Conservation (phyloP, 2,329 filamentous ascomycete species). For the Hypoxylon sp. region DNA sequence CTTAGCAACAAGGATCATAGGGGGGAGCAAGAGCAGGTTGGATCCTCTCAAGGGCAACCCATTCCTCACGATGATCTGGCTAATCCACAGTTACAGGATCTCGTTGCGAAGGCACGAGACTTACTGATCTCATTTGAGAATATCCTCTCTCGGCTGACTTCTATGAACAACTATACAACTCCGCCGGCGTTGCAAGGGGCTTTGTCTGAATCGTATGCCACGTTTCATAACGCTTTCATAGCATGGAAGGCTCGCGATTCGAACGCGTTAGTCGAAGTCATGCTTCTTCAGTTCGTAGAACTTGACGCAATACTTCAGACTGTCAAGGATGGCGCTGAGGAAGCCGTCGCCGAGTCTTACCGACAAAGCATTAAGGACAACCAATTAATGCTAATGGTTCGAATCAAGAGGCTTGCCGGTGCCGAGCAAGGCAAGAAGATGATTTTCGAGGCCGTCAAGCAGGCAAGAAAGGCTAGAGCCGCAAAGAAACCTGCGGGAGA, state of each 20-base stretch:
- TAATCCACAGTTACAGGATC: slow-evolving; percentile 74
- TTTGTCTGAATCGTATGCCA: slow-evolving; percentile 76
- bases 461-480: slow-evolving; percentile 74
- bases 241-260: slow-evolving; percentile 88
- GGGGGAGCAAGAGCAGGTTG: slow-evolving; percentile 69
- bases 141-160: slow-evolving; percentile 73
- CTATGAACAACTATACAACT: slow-evolving; percentile 75
- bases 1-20: slow-evolving; percentile 79
- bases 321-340: slow-evolving; percentile 81
- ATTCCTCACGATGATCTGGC: slow-evolving; percentile 66
- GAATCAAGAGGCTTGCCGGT: slow-evolving; percentile 83
- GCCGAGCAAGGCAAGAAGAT: slow-evolving; percentile 76
- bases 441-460: slow-evolving; percentile 79
- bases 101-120: slow-evolving; percentile 83
- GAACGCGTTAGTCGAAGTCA: slow-evolving; percentile 81
- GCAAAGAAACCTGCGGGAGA: slow-evolving; percentile 77
- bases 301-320: slow-evolving; percentile 86
- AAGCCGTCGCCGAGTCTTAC: slow-evolving; percentile 80
- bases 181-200: slow-evolving; percentile 71
- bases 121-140: slow-evolving; percentile 83
- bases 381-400: slow-evolving; percentile 81
- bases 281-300: slow-evolving; percentile 88
- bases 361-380: slow-evolving; percentile 84
- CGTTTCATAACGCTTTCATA: slow-evolving; percentile 83
- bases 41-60: slow-evolving; percentile 57